These are phyloP conservation scores for Morella rubra DNA, from an alignment of 306 rosid species.

Conservation along the genomic window DNA sequence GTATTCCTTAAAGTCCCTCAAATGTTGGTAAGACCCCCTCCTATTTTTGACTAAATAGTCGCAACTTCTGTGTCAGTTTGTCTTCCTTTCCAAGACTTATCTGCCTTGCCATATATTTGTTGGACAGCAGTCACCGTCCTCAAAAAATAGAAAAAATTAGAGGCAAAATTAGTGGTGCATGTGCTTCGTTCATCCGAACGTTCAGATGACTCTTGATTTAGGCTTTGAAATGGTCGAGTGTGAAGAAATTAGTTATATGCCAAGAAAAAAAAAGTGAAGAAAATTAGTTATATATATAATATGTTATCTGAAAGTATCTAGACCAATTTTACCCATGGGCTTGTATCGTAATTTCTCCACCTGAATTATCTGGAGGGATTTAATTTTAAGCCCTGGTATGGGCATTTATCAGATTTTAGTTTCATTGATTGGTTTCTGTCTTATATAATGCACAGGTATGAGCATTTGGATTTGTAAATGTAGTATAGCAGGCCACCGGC, in stretches of 20 bases:
- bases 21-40: constrained; percentile 51
- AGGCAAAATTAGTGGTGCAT: not conserved
- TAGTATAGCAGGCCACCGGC: constrained; percentile 30
- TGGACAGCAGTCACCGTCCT: not conserved
- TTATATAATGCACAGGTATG: constrained; percentile 48
- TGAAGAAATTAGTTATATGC: not conserved
- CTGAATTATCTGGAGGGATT: not conserved
- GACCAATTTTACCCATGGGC: not conserved
- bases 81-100: constrained; percentile 3
- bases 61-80: not conserved
- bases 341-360: not conserved
- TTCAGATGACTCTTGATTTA: not conserved
- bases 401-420: not conserved
- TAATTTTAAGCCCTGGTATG: not conserved
- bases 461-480: constrained; percentile 28
- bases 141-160: not conserved
- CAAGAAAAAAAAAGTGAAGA: no score
- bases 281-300: no score
- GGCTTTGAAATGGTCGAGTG: not conserved
- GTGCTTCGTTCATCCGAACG: not conserved
- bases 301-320: not conserved
- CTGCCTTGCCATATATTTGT: not conserved
- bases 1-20: constrained; percentile 66
- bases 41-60: constrained; percentile 6
- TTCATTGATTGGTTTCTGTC: not conserved